Conservation (phyloP, 2,329 filamentous ascomycete genomes). For the Pestalotiopsis sp. region DNA sequence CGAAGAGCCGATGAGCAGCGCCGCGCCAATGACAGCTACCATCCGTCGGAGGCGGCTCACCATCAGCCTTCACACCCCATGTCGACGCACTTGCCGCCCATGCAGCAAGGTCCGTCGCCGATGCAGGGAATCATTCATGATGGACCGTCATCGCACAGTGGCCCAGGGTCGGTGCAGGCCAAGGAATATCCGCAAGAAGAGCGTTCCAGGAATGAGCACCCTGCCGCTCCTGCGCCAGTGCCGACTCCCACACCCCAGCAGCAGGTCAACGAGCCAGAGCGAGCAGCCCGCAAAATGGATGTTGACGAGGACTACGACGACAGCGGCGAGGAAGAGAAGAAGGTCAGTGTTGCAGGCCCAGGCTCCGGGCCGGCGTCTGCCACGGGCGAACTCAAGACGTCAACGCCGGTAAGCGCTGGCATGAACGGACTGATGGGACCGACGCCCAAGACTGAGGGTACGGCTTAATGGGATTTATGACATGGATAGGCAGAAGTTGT, state of each 20-base stretch:
- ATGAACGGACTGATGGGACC: slow-evolving; percentile 52
- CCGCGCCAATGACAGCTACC: slow-evolving; percentile 76
- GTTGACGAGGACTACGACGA: slow-evolving; percentile 98
- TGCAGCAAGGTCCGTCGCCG: slow-evolving; percentile 61
- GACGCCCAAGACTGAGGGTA: slow-evolving; percentile 49
- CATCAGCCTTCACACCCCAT: slow-evolving; percentile 70
- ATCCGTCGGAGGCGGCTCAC: slow-evolving; percentile 90
- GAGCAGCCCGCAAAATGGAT: slow-evolving; percentile 90
- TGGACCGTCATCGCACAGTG: slow-evolving; percentile 41
- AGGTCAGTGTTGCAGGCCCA: slow-evolving; percentile 40
- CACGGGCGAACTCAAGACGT: slow-evolving; percentile 9
- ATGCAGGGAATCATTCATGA: slow-evolving; percentile 58
- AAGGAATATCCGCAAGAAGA: slow-evolving; percentile 65
- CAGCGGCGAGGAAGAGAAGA: slow-evolving; percentile 84
- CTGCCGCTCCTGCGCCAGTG: slow-evolving; percentile 40
- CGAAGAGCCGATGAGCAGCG: slow-evolving; percentile 64
- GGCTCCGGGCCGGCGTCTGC: slow-evolving; percentile 45
- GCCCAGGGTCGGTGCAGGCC: slow-evolving; percentile 29
- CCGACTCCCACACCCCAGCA: slow-evolving; percentile 48
- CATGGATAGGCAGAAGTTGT: background rate
- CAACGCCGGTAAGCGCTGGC: slow-evolving; percentile 45
- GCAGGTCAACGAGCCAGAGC: slow-evolving; percentile 71
- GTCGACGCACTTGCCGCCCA: slow-evolving; percentile 61
- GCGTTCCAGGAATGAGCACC: slow-evolving; percentile 50
- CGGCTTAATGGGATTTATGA: slow-evolving; percentile 19